These are phyloP conservation scores for Mycena galericulata DNA, from an alignment of 768 basidiomycete genomes.

Conservation along the genomic window DNA sequence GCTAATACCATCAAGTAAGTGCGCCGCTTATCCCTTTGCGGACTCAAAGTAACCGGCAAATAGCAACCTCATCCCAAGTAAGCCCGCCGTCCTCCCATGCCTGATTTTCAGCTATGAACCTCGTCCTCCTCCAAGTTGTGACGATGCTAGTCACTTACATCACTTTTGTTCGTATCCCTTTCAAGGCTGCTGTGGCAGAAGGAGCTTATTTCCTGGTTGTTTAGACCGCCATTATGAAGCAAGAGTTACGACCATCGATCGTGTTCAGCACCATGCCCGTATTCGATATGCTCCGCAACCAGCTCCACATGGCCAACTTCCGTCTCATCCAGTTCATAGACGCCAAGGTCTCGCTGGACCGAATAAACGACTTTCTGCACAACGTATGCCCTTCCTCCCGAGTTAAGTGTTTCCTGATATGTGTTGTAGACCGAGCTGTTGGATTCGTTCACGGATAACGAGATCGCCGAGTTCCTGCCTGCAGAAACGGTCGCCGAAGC, in stretches of 20 bases:
- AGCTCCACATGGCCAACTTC: constrained; percentile 56
- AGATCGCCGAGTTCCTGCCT: constrained; percentile 55
- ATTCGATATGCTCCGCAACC: constrained; percentile 71
- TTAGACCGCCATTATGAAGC: constrained; percentile 55
- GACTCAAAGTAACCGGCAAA: too few species aligned
- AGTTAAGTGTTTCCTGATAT: background rate
- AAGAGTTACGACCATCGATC: constrained; percentile 54
- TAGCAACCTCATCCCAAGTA: too few species aligned
- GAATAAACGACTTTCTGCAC: constrained; percentile 58
- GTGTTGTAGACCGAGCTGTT: constrained; percentile 33
- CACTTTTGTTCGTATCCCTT: constrained; percentile 47
- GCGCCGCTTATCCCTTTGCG: too few species aligned
- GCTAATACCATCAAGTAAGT: constrained; percentile 59
- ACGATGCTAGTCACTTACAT: constrained; percentile 76
- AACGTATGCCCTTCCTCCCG: constrained; percentile 41
- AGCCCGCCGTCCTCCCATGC: constrained; percentile 20
- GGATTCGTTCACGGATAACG: constrained; percentile 38
- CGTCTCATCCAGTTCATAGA: constrained; percentile 40
- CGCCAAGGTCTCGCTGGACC: constrained; percentile 76
- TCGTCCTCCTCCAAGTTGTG: constrained; percentile 68
- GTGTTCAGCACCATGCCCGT: constrained; percentile 67
- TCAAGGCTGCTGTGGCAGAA: background rate
- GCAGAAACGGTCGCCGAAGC: constrained; percentile 25
- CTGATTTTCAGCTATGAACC: constrained; percentile 35
- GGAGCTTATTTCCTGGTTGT: background rate